Conservation (phyloP, 371 early-diverging fungal genomes). For the Nematocida parisii region DNA sequence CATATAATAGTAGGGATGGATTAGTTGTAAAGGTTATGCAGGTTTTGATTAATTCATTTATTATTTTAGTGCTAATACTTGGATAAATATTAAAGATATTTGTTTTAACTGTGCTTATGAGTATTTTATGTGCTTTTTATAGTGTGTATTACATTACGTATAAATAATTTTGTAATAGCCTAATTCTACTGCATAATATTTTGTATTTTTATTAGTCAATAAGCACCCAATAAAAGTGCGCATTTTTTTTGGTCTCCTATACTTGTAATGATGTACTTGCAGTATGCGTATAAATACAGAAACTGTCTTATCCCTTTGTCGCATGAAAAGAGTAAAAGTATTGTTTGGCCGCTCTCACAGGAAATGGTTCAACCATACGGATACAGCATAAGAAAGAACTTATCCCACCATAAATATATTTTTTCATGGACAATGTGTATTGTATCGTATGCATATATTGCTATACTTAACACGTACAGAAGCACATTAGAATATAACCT, state of each 20-base stretch:
- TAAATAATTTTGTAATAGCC: not conserved
- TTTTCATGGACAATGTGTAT: not conserved
- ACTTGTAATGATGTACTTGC: constrained; percentile 12
- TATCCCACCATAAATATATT: not conserved
- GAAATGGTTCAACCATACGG: not conserved
- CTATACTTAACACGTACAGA: not conserved
- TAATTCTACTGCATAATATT: not conserved
- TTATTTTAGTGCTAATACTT: not conserved
- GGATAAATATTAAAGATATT: not conserved
- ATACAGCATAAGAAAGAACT: not conserved
- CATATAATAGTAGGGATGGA: not conserved
- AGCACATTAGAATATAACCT: not conserved
- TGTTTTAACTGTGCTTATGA: too few relatives aligned
- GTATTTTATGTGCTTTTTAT: too few relatives aligned
- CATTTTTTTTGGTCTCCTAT: constrained; percentile 17
- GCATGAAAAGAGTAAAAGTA: not conserved
- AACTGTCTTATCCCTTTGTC: not conserved
- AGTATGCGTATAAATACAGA: not conserved
- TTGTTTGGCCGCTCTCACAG: not conserved
- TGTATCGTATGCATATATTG: not conserved
- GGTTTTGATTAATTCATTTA: not conserved
- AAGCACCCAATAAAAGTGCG: constrained; percentile 24
- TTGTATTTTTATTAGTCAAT: constrained; percentile 22
- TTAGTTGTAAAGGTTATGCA: not conserved
- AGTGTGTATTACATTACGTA: too few relatives aligned